These are phyloP conservation scores for Tympanopsis confertula DNA, from an alignment of 2,329 filamentous ascomycete species.

Conservation along the genomic window DNA sequence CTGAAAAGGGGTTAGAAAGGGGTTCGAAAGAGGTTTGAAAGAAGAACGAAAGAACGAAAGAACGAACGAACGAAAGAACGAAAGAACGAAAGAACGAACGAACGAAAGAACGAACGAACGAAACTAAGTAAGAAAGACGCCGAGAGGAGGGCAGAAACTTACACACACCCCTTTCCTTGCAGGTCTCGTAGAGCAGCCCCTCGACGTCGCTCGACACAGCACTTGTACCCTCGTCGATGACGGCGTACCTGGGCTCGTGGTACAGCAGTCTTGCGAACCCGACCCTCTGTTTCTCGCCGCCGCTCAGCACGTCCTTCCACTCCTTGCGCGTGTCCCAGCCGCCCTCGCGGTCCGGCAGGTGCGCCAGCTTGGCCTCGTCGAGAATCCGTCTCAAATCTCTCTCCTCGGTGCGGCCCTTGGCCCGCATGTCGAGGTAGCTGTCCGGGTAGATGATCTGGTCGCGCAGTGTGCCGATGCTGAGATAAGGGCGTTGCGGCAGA, in stretches of 20 bases:
- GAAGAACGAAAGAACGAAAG: no score
- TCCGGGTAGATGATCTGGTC: slow-evolving; percentile 98
- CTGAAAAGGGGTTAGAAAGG: slow-evolving; percentile 23
- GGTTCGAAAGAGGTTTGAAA: slow-evolving; percentile 9
- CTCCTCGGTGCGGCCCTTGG: slow-evolving; percentile 64
- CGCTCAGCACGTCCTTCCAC: slow-evolving; percentile 93
- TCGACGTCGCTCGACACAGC: slow-evolving; percentile 92
- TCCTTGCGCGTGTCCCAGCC: slow-evolving; percentile 95
- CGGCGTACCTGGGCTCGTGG: slow-evolving; percentile 86
- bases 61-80: no score
- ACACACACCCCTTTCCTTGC: slow-evolving; percentile 90
- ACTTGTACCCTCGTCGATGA: slow-evolving; percentile 90
- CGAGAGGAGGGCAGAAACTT: slow-evolving; percentile 24
- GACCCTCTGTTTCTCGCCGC: slow-evolving; percentile 94
- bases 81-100: no score
- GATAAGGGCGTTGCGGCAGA: slow-evolving; percentile 82
- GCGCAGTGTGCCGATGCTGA: slow-evolving; percentile 80
- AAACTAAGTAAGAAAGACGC: slow-evolving; percentile 3
- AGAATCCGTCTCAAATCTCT: slow-evolving; percentile 67
- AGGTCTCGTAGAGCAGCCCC: slow-evolving; percentile 80
- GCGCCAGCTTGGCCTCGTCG: slow-evolving; percentile 75
- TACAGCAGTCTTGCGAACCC: slow-evolving; percentile 82
- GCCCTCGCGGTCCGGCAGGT: slow-evolving; percentile 82
- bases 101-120: no score
- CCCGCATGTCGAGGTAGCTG: slow-evolving; percentile 84